A percentile compares a stretch with the other conserved stretches of the same genome.
Conservation (phyloP, 345 rosid species). For the Eucalyptus tenuipes region DNA sequence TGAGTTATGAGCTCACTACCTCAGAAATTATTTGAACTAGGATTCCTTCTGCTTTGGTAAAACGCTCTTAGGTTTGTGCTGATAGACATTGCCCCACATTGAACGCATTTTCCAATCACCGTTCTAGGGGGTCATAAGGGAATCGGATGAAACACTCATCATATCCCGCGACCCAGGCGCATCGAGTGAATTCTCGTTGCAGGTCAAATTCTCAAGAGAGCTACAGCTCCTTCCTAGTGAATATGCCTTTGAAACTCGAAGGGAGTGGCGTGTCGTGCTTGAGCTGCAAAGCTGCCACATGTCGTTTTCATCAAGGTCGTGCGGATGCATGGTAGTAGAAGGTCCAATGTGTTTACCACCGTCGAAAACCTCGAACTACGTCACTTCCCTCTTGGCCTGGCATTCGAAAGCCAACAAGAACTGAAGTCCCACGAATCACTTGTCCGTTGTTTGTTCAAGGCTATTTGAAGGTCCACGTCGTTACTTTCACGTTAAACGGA, state of each 20-base stretch:
- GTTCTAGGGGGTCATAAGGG: neutral
- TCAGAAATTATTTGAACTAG: neutral
- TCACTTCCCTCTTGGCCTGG: neutral
- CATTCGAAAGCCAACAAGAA: neutral
- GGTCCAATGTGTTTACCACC: neutral
- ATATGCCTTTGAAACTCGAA: neutral
- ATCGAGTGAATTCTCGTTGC: neutral
- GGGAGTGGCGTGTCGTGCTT: neutral
- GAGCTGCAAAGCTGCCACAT: accelerated
- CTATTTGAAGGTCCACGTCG: neutral
- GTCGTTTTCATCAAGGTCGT: neutral
- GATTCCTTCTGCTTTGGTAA: neutral
- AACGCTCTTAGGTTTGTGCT: neutral
- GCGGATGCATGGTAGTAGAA: neutral
- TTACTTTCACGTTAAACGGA: neutral
- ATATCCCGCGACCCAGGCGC: accelerated
- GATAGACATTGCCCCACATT: neutral
- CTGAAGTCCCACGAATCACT: neutral
- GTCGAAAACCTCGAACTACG: neutral
- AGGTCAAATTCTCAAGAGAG: neutral
- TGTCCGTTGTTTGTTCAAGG: neutral
- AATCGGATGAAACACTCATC: neutral
- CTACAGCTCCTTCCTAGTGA: neutral
- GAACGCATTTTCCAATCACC: neutral
- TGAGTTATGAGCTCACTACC: neutral